Evolutionary conservation across 2,329 filamentous ascomycete species (phyloP), one percentile per base, ranked within the genome.

Genomic region (Bipolaris gigantea): DNA sequence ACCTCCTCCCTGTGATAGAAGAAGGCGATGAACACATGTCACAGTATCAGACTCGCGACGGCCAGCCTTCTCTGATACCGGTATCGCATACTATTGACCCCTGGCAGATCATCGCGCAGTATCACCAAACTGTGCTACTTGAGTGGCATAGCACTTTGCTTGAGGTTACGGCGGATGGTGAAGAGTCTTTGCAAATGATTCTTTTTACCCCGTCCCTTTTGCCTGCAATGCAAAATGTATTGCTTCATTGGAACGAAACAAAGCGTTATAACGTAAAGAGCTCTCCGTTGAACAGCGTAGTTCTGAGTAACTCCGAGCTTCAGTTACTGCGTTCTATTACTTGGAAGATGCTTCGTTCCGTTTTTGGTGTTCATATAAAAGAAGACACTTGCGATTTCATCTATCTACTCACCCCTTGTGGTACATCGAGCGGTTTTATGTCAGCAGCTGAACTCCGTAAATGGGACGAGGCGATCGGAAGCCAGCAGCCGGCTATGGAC

Each of bases 1-100:
- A 96, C 63, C 75, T 97, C 0, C 78, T 96, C 36, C 93, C 93
- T 75, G 8, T 75, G 81, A 53, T 64, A 50, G 60, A 59, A 43
- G 65, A 70, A 25, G 43, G 46, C 5, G 54, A 65, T n/a, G 55
- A 59, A 18, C 23, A 62, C 9, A 56, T 38, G 21, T 40, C 55
- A n/a, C 60, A 71, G n/a, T 63, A 64, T 16, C 56, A 70, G 11
- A 60, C 63, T 10, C 56, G 64, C 0, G 65, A 73, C 27, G 48
- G 65, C 7, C 65, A 56, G 21, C 63, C 72, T 6, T 63, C 69
- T 5, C 41, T 73, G 16, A 56, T 74, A 15, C 48, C 55, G 18
- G 62, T 68, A 2, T 62, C 55, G 2, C 54, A 58, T n/a, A 59
- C 58, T 11, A 48, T 72, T 1, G 65, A 75, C 57, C 72, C 72